Base-by-base conservation (phyloP, 768 basidiomycete genomes). In the Holtermanniella nyarrowii region DNA sequence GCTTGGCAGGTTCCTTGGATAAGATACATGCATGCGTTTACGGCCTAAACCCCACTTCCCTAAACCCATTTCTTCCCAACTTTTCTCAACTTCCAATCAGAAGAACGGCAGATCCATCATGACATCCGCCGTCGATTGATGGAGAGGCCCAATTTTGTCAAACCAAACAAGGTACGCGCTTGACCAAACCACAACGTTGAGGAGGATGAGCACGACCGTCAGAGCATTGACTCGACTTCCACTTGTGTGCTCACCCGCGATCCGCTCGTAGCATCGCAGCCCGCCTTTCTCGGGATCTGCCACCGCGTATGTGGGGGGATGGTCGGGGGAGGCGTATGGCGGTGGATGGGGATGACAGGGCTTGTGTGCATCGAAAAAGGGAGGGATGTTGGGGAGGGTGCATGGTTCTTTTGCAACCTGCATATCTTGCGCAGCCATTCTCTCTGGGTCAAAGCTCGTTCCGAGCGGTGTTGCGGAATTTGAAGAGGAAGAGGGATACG, bases 1-100 rank as follows among this genome's bases (percentile, higher is more conserved):
- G 24, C 79, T 93, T 13, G 82, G 87, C 18, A 78, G 80, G 53
- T 77, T 91, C 44, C 85, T 95, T 62, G 78, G 83, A 16, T 60
- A 53, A 44, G 20, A 21, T 13, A 14, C 46, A 48, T 48, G 20
- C 16, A 23, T n/a, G 14, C 14, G 14, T 26, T 27, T 46, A 46
- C 44, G 27, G 24, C 43, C 43, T 45, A 48, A 37, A 39, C 18
- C 22, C 41, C 48, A 49, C 26, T 45, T 49, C 14, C 42, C 37
- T 23, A 49, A 55, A 20, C 40, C 54, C 42, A 23, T 43, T 18
- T 23, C 42, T 43, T n/a, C n/a, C n/a, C n/a, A n/a, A n/a, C n/a
- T n/a, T n/a, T n/a, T n/a, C n/a, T n/a, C n/a, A n/a, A n/a, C n/a
- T n/a, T n/a, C 42, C 31, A 7, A 37, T 16, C 31, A 7, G 7